Percentiles rank a stretch among this genome's conserved stretches.
phyloP scores from a whole-genome alignment of 1,284 basidiomycete species.

The Trichosporon sp. region DNA sequence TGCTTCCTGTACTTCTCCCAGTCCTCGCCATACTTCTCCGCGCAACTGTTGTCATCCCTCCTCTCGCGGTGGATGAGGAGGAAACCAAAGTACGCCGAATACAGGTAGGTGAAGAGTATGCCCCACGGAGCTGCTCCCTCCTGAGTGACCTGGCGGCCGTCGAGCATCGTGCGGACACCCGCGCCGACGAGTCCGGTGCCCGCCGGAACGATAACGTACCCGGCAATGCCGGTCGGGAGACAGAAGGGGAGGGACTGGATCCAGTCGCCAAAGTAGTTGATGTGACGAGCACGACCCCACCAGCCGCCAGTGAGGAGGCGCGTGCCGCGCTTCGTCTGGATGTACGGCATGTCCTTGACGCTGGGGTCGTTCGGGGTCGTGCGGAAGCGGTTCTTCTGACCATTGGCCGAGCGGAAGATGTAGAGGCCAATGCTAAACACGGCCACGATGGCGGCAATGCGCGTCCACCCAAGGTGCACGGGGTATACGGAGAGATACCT shows the following conservation, averaged over 20 bases:
- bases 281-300: conserved; percentile 23
- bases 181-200: neutral
- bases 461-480: conserved; percentile 22
- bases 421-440: conserved; percentile 26
- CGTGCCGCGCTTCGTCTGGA: conserved; percentile 24
- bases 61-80: conserved; percentile 23
- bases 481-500: conserved; percentile 25
- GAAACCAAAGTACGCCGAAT: conserved; percentile 24
- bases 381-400: conserved; percentile 25
- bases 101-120: conserved; percentile 25
- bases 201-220: conserved; percentile 13
- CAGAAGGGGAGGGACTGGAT: conserved; percentile 24
- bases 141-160: conserved; percentile 22
- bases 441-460: conserved; percentile 12
- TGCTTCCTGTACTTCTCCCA: conserved; percentile 22
- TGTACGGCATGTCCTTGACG: conserved; percentile 20
- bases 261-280: conserved; percentile 28
- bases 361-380: conserved; percentile 19
- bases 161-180: conserved; percentile 14
- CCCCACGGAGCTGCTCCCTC: conserved; percentile 22
- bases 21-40: conserved; percentile 24
- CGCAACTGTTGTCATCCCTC: conserved; percentile 24
- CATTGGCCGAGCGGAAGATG: conserved; percentile 26
- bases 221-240: conserved; percentile 19
- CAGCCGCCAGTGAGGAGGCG: conserved; percentile 23